Percentiles rank a stretch among this genome's conserved stretches.
Conservation (phyloP, 345 rosid genomes). For the Chamaenerion angustifolium region DNA sequence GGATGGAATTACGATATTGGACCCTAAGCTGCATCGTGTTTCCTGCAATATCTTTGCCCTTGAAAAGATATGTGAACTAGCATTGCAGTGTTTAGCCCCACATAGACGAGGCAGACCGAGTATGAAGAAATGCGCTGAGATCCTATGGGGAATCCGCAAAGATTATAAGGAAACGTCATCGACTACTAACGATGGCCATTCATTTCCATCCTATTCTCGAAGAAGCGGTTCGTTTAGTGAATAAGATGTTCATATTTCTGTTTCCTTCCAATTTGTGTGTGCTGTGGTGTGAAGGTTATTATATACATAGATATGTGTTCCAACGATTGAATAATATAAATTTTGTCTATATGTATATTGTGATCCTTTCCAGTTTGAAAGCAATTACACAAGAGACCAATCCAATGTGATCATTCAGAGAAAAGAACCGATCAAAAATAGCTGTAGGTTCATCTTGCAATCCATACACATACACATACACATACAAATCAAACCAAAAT, state of each 20-base stretch:
- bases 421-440: too few relatives aligned
- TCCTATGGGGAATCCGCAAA: conserved; percentile 79
- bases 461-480: too few relatives aligned
- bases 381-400: too few relatives aligned
- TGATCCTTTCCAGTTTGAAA: too few relatives aligned
- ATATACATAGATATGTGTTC: too few relatives aligned
- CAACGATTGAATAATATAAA: too few relatives aligned
- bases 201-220: conserved; percentile 23
- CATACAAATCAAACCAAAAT: too few relatives aligned
- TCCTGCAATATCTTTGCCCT: conserved; percentile 37
- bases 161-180: conserved; percentile 42
- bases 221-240: conserved; percentile 15
- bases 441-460: too few relatives aligned
- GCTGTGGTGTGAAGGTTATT: too few relatives aligned
- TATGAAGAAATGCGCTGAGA: conserved; percentile 77
- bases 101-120: conserved; percentile 53
- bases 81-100: conserved; percentile 66
- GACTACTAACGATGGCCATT: conserved; percentile 16
- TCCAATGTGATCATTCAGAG: too few relatives aligned
- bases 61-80: conserved; percentile 64
- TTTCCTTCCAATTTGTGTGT: too few relatives aligned
- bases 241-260: conserved; percentile 3
- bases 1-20: conserved; percentile 41
- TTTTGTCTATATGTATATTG: too few relatives aligned
- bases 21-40: conserved; percentile 48